phyloP scores from a whole-genome alignment of 2,329 filamentous ascomycete species.

The Nemania abortiva region DNA sequence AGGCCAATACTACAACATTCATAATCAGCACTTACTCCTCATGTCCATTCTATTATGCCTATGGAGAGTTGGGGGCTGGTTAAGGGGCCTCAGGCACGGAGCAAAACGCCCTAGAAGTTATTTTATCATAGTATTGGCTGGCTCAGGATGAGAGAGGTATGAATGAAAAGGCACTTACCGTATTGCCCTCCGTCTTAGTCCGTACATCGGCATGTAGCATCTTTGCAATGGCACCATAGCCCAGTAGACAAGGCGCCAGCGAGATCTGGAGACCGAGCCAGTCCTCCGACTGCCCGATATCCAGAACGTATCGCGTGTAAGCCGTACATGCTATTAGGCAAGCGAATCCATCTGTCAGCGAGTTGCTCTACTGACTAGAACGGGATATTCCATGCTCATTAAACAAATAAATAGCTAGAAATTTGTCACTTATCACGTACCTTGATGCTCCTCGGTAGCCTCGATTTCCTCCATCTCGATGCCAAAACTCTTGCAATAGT shows the following conservation, averaged over 20 bases:
- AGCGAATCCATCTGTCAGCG: background rate
- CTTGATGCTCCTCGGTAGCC: constrained; percentile 78
- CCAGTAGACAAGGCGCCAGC: constrained; percentile 88
- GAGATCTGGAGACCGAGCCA: constrained; percentile 89
- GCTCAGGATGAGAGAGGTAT: background rate
- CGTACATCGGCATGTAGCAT: constrained; percentile 73
- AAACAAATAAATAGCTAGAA: background rate
- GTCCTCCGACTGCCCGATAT: constrained; percentile 88
- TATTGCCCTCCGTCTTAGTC: constrained; percentile 74
- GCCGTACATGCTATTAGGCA: constrained; percentile 62
- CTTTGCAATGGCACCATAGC: constrained; percentile 83
- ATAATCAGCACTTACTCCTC: constrained; percentile 9
- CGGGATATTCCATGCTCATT: too few relatives aligned
- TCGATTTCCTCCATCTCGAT: constrained; percentile 80
- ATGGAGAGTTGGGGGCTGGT: too few relatives aligned
- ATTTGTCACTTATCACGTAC: constrained; percentile 57
- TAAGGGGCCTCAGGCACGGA: too few relatives aligned
- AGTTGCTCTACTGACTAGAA: background rate
- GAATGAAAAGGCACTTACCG: constrained; percentile 35
- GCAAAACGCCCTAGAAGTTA: background rate
- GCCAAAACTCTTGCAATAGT: constrained; percentile 85
- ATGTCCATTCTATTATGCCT: too few relatives aligned
- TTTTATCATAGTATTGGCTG: background rate
- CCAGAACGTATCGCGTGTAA: constrained; percentile 87
- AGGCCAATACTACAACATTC: constrained; percentile 73